Base-by-base conservation (phyloP, 2,329 filamentous ascomycete species). In the Ophiobolus disseminans region DNA sequence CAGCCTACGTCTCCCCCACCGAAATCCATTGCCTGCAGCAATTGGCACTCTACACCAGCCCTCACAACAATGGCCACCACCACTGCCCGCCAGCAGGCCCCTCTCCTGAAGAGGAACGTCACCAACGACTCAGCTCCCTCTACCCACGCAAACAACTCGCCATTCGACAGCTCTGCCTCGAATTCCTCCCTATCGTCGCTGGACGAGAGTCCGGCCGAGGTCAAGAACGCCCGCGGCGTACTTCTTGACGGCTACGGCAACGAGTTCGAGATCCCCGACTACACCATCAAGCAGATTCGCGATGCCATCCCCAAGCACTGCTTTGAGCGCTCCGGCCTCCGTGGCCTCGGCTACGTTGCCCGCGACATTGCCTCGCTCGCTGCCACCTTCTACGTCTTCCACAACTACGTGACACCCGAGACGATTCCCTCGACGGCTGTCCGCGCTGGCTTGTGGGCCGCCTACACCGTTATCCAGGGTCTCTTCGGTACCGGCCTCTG, bases 301-400 rank as follows among this genome's bases (percentile, higher is more conserved):
- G 89, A 96, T 78, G 94, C 94, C 73, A 99, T 99, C 63, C 94
- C 94, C 58, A 91, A 92, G 77, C 94, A 97, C 82, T 99, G 94
- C 84, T 97, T 89, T 76, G 82, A 97, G 80, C 88, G 94, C 53
- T 96, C 90, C 37, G 89, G 84, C 53, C 73, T 85, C 58, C 85
- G 79, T 59, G 88, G 92, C 60, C 80, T 97, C 71, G 78, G 73
- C 68, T 97, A 97, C 76, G 92, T 97, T 65, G 82, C 86, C 68
- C 87, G 93, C 55, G 94, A 99, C 76, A 73, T 95, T 36, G 75
- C 79, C 59, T 85, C 82, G 63, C 79, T 97, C 28, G 87, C 82
- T 35, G 78, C 81, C 69, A 92, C 89, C 61, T 97, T 97, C 78
- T 88, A 87, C 76, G 72, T 94, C 74, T 96, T 89, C 84, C 82